Evolutionary conservation across 768 basidiomycete species (phyloP).

Genomic region (Lentinula detonsa): DNA sequence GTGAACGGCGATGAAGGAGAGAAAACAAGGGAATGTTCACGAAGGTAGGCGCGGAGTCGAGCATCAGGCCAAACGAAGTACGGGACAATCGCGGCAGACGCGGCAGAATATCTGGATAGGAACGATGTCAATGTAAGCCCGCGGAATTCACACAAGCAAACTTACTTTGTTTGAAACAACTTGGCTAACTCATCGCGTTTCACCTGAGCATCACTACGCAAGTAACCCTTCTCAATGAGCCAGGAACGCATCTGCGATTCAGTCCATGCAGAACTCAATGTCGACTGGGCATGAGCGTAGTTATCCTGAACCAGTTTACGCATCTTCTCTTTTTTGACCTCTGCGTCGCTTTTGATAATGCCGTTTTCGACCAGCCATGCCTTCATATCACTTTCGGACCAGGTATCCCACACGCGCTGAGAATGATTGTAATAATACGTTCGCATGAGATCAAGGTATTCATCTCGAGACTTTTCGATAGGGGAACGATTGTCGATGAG

Average conservation of each 20-base stretch:
- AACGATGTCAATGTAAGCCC: neutral
- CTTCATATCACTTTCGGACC: constrained; percentile 76
- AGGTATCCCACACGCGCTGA: constrained; percentile 55
- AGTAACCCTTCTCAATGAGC: constrained; percentile 69
- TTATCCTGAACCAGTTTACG: constrained; percentile 71
- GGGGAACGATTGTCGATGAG: constrained; percentile 43
- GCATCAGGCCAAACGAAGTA: constrained; percentile 94
- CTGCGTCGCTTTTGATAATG: constrained; percentile 64
- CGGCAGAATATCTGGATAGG: constrained; percentile 33
- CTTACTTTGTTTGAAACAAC: constrained; percentile 65
- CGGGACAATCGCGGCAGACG: constrained; percentile 29
- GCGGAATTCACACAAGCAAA: neutral
- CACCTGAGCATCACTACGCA: constrained; percentile 51
- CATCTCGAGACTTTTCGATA: constrained; percentile 49
- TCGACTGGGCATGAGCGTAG: constrained; percentile 56
- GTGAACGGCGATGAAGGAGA: neutral
- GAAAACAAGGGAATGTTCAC: constrained; percentile 56
- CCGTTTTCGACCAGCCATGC: constrained; percentile 74
- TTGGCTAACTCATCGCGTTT: constrained; percentile 74
- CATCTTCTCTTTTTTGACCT: constrained; percentile 71
- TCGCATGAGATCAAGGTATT: constrained; percentile 62
- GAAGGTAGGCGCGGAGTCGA: constrained; percentile 82
- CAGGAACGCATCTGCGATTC: constrained; percentile 68
- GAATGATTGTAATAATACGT: constrained; percentile 65
- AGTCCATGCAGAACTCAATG: constrained; percentile 63